Evolutionary conservation across 176 grass and related monocot genomes (phyloP).

Genomic region (Rhipidocladum racemiflorum): DNA sequence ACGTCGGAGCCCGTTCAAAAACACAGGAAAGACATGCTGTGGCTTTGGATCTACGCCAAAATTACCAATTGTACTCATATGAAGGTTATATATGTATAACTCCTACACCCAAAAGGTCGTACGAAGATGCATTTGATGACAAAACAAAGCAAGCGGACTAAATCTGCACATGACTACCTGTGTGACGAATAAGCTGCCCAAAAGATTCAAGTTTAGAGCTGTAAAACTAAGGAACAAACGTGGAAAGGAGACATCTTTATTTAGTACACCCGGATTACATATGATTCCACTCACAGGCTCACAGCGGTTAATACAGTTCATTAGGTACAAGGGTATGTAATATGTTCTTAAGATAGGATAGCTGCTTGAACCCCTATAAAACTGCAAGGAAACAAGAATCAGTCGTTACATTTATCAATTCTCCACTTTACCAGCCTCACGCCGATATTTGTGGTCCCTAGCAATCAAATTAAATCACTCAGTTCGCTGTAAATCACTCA

Average conservation of each 20-base stretch:
- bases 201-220: neutral
- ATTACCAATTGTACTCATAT: constrained; percentile 13
- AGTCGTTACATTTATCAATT: neutral
- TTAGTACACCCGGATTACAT: too few species aligned
- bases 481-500: neutral
- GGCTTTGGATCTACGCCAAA: constrained; percentile 46
- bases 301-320: neutral
- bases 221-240: neutral
- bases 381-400: neutral
- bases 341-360: neutral
- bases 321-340: neutral
- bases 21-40: neutral
- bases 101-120: neutral
- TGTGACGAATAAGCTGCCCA: neutral
- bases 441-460: neutral
- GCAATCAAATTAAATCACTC: neutral
- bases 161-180: neutral
- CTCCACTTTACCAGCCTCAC: neutral
- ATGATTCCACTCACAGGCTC: too few species aligned
- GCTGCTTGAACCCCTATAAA: neutral
- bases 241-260: neutral
- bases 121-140: neutral
- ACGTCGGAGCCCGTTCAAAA: constrained; percentile 9
- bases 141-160: neutral
- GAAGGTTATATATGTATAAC: constrained; percentile 20